Evolutionary conservation across 1,284 basidiomycete genomes (phyloP).

Genomic region (Ceratobasidium sp.): DNA sequence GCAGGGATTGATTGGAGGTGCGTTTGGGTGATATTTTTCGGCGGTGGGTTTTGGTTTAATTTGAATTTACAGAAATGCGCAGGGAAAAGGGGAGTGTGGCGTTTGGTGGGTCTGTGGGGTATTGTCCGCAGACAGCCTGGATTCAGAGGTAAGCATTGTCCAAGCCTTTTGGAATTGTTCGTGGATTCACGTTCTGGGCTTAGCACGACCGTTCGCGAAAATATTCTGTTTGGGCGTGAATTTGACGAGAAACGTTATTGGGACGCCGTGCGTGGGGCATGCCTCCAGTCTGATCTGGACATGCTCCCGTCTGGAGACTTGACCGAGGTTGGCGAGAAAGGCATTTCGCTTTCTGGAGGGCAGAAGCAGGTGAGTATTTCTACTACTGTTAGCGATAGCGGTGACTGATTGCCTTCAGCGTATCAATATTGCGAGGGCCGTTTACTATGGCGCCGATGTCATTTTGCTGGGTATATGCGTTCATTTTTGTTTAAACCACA

Average conservation of each 20-base stretch:
- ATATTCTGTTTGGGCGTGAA: slow-evolving; percentile 86
- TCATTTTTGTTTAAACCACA: not conserved
- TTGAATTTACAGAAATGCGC: slow-evolving; percentile 69
- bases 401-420: not conserved
- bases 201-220: slow-evolving; percentile 70
- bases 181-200: not conserved
- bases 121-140: slow-evolving; percentile 71
- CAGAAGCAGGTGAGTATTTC: slow-evolving; percentile 71
- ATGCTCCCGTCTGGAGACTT: slow-evolving; percentile 85
- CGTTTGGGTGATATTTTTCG: not conserved
- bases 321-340: slow-evolving; percentile 74
- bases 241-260: slow-evolving; percentile 85
- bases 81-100: slow-evolving; percentile 71
- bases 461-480: slow-evolving; percentile 69
- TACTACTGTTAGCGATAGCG: not conserved
- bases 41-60: not conserved
- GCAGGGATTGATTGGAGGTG: slow-evolving; percentile 76
- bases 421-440: slow-evolving; percentile 81
- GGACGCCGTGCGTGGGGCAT: slow-evolving; percentile 79
- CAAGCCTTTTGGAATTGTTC: not conserved
- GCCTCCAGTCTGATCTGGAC: slow-evolving; percentile 82
- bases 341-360: slow-evolving; percentile 85
- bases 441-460: slow-evolving; percentile 88
- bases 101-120: slow-evolving; percentile 70
- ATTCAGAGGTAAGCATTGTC: slow-evolving; percentile 60